A percentile compares a stretch with the other conserved stretches of the same genome.
These are phyloP conservation scores for Sporothrix globosa DNA, from an alignment of 2,329 filamentous ascomycete species.

Conservation along the genomic window DNA sequence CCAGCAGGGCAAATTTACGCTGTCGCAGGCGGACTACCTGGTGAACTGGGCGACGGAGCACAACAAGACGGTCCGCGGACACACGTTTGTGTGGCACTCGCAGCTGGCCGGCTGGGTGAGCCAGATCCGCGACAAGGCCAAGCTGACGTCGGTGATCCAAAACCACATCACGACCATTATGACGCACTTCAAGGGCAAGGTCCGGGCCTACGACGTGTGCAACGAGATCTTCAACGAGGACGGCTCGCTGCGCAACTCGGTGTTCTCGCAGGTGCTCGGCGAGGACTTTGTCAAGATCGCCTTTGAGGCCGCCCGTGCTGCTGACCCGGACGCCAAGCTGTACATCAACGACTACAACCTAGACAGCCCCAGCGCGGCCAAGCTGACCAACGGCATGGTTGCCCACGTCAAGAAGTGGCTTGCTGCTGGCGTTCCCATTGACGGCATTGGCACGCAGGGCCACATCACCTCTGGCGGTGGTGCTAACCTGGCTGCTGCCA, in stretches of 20 bases:
- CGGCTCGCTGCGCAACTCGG: slow-evolving; percentile 60
- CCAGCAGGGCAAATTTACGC: slow-evolving; percentile 58
- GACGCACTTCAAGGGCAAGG: slow-evolving; percentile 64
- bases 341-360: slow-evolving; percentile 79
- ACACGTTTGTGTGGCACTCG: slow-evolving; percentile 68
- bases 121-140: slow-evolving; percentile 54
- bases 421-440: slow-evolving; percentile 63
- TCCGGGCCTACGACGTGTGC: slow-evolving; percentile 65
- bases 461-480: slow-evolving; percentile 56
- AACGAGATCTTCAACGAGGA: slow-evolving; percentile 69
- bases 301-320: slow-evolving; percentile 67
- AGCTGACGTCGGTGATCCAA: slow-evolving; percentile 59
- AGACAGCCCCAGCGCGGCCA: slow-evolving; percentile 61
- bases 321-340: slow-evolving; percentile 68
- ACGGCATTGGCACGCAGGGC: slow-evolving; percentile 65
- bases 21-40: slow-evolving; percentile 59
- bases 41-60: slow-evolving; percentile 62
- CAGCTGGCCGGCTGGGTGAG: slow-evolving; percentile 64
- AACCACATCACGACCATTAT: slow-evolving; percentile 64
- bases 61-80: slow-evolving; percentile 63
- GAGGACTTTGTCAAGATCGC: slow-evolving; percentile 71
- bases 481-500: slow-evolving; percentile 51
- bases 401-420: slow-evolving; percentile 66
- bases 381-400: slow-evolving; percentile 59
- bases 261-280: slow-evolving; percentile 70